Evolutionary conservation across 305 asterid species (phyloP).

Genomic region (Fraxinus baroniana): DNA sequence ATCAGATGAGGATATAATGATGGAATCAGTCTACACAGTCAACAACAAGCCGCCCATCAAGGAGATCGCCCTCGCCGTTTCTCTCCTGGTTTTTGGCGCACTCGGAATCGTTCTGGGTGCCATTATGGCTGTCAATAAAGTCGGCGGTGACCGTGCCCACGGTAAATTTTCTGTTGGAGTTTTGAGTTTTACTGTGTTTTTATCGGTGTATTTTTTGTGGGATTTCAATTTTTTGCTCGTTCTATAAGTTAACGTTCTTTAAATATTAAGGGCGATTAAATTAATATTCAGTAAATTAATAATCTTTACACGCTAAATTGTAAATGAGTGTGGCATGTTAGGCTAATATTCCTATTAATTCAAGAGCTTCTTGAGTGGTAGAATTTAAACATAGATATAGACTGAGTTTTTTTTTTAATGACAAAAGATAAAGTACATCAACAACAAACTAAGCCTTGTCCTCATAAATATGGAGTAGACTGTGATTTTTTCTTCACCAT

Average conservation of each 20-base stretch:
- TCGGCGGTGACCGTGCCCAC: conserved; percentile 91
- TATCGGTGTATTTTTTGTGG: neutral
- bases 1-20: conserved; percentile 88
- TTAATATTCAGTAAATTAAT: neutral
- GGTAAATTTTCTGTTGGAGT: conserved; percentile 31
- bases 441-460: neutral
- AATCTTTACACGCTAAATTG: neutral
- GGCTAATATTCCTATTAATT: neutral
- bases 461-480: neutral
- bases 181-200: neutral
- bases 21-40: conserved; percentile 63
- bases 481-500: neutral
- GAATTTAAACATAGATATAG: neutral
- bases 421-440: neutral
- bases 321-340: neutral
- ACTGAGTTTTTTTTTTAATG: neutral
- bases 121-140: conserved; percentile 62
- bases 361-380: neutral
- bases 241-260: neutral
- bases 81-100: conserved; percentile 79
- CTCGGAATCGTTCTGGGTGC: conserved; percentile 62
- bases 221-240: neutral
- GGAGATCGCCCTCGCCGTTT: conserved; percentile 85
- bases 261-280: neutral
- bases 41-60: conserved; percentile 72